Conservation (phyloP, 2,329 filamentous ascomycete genomes). For the Neonectria magnoliae region DNA sequence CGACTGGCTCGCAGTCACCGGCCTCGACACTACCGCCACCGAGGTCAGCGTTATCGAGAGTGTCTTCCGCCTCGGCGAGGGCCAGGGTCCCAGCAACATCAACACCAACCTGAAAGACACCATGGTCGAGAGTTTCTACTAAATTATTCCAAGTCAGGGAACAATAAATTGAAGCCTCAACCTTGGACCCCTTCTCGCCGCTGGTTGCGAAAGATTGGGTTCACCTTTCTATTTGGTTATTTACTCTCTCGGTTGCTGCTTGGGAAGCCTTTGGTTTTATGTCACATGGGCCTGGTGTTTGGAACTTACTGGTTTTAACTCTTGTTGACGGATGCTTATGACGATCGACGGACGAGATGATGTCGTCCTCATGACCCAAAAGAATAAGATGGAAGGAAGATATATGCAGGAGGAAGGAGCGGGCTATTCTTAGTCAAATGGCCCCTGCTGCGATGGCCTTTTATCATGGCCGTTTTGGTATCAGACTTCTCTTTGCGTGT, state of each 20-base stretch:
- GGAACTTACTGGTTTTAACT: slow-evolving; percentile 23
- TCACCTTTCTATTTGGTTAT: slow-evolving; percentile 13
- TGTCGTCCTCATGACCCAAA: slow-evolving; percentile 7
- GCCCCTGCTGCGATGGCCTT: background rate
- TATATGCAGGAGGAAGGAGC: background rate
- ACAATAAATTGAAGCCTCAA: slow-evolving; percentile 2
- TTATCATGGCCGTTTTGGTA: background rate
- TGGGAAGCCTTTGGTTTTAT: slow-evolving; percentile 23
- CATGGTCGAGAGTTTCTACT: slow-evolving; percentile 99
- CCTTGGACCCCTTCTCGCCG: background rate
- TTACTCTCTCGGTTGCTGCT: slow-evolving; percentile 23
- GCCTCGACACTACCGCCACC: slow-evolving; percentile 94
- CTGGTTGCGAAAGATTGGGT: background rate
- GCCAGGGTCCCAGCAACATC: slow-evolving; percentile 79
- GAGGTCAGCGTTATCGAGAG: slow-evolving; percentile 96
- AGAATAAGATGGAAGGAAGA: slow-evolving; percentile 6
- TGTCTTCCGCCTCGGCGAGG: slow-evolving; percentile 94
- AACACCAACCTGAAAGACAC: slow-evolving; percentile 92
- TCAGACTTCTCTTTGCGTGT: slow-evolving; percentile 4
- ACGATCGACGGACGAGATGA: slow-evolving; percentile 17
- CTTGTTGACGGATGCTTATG: slow-evolving; percentile 23
- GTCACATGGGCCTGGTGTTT: slow-evolving; percentile 30
- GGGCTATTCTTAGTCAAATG: slow-evolving; percentile 3
- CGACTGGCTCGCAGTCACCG: slow-evolving; percentile 96
- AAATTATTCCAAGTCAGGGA: slow-evolving; percentile 43